A percentile compares a stretch with the other conserved stretches of the same genome.
These are phyloP conservation scores for Malus orientalis DNA, from an alignment of 306 rosid genomes.

Conservation along the genomic window DNA sequence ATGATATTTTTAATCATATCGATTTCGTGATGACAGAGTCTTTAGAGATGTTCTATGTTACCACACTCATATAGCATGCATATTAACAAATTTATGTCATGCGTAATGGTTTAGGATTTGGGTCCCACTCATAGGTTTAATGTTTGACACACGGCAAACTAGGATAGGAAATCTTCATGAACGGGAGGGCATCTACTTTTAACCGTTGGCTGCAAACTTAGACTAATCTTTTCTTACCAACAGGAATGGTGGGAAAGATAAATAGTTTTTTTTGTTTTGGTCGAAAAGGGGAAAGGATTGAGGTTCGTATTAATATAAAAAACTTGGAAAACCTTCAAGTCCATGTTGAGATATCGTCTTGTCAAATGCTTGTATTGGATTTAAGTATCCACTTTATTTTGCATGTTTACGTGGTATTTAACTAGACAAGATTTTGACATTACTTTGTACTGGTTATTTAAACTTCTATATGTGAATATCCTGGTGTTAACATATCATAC, in stretches of 20 bases:
- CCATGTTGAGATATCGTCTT: neutral
- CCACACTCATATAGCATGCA: neutral
- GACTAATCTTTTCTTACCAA: neutral
- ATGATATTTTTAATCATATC: constrained; percentile 2
- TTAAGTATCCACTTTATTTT: neutral
- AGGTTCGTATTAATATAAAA: neutral
- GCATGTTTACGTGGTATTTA: neutral
- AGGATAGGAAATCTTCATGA: neutral
- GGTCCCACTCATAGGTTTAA: neutral
- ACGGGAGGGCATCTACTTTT: neutral
- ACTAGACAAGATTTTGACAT: neutral
- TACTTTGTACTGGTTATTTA: neutral
- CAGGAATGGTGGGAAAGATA: neutral
- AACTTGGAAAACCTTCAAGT: neutral
- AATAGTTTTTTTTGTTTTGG: neutral
- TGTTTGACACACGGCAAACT: neutral
- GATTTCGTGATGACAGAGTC: neutral
- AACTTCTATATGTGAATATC: neutral
- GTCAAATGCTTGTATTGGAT: neutral
- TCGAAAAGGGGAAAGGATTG: neutral
- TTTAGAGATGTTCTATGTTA: neutral
- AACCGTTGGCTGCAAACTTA: too few species aligned
- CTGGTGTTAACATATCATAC: neutral
- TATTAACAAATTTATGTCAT: neutral
- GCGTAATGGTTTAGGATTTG: neutral